Conservation (phyloP, 305 asterid genomes). For the Fraxinus dipetala region DNA sequence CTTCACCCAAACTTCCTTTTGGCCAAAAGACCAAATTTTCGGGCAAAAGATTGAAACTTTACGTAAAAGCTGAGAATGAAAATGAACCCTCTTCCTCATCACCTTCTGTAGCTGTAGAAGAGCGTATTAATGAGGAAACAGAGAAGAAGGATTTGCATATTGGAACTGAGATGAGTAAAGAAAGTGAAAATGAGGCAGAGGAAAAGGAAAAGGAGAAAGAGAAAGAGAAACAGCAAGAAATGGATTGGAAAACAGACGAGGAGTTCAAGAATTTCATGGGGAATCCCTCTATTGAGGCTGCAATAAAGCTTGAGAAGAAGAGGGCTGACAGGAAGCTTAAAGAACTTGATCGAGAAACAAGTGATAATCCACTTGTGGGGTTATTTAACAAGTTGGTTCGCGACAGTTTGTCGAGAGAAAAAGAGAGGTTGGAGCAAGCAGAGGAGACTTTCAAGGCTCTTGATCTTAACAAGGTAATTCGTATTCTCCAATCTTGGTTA, state of each 20-base stretch:
- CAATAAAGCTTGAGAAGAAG: conserved; percentile 89
- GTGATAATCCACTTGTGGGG: conserved; percentile 54
- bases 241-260: conserved; percentile 88
- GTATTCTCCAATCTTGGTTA: neutral
- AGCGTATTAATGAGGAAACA: conserved; percentile 28
- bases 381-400: conserved; percentile 58
- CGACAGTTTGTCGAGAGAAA: conserved; percentile 62
- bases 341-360: conserved; percentile 64
- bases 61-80: conserved; percentile 49
- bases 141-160: conserved; percentile 26
- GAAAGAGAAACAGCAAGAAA: conserved; percentile 58
- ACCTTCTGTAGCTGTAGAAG: conserved; percentile 51
- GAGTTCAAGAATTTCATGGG: conserved; percentile 95
- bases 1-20: conserved; percentile 28
- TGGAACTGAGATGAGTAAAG: conserved; percentile 26
- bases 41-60: conserved; percentile 42
- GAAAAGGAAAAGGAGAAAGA: conserved; percentile 41
- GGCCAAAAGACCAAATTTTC: conserved; percentile 25
- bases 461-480: conserved; percentile 73
- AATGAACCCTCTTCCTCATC: conserved; percentile 43
- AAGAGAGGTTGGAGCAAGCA: conserved; percentile 67
- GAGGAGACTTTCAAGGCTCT: conserved; percentile 81
- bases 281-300: conserved; percentile 92
- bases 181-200: conserved; percentile 19
- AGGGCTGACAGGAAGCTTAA: conserved; percentile 77